Conservation (phyloP, 257 asterid species). For the Solanum sitiens region DNA sequence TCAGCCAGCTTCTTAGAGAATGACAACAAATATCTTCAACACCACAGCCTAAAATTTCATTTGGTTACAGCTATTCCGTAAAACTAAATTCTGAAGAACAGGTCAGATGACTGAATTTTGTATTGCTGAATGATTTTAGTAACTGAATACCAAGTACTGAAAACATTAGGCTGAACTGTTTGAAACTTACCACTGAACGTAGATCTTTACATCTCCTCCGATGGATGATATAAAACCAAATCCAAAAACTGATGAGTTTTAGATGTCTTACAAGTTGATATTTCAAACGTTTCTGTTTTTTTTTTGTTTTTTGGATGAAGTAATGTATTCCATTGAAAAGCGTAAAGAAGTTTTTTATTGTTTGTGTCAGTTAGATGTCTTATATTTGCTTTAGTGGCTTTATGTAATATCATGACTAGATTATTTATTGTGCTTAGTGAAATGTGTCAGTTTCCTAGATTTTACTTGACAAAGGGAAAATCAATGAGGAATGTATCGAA, state of each 20-base stretch:
- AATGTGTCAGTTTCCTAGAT: neutral
- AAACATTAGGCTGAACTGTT: neutral
- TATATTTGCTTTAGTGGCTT: neutral
- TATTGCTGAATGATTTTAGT: neutral
- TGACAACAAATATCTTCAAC: neutral
- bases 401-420: neutral
- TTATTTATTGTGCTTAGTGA: neutral
- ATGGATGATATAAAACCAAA: neutral
- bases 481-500: neutral
- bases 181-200: neutral
- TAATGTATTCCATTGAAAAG: neutral
- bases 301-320: neutral
- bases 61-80: neutral
- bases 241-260: neutral
- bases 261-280: neutral
- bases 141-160: neutral
- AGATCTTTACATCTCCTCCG: neutral
- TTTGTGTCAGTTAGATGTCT: neutral
- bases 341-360: neutral
- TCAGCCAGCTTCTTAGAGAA: neutral
- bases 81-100: neutral
- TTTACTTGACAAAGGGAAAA: neutral
- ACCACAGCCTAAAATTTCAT: neutral
- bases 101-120: neutral
- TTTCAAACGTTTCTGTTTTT: neutral